A percentile compares a stretch with the other conserved stretches of the same genome.
Evolutionary conservation across 768 basidiomycete genomes (phyloP).

Genomic region (Suillus cothurnatus): DNA sequence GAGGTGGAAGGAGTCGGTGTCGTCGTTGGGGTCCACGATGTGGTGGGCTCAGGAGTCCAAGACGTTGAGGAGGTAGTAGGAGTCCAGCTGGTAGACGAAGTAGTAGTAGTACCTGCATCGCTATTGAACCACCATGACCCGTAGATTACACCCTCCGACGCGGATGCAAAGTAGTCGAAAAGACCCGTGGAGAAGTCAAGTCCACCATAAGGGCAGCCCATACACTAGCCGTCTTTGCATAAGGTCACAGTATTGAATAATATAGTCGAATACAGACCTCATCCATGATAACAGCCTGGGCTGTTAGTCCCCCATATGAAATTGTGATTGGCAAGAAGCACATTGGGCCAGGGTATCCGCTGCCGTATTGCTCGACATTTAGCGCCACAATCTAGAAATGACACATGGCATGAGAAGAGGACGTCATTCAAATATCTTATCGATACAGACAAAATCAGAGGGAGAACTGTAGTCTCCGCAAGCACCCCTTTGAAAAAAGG

Average conservation of each 20-base stretch:
- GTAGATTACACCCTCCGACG: constrained; percentile 54
- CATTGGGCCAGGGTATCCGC: constrained; percentile 61
- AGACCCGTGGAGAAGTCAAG: constrained; percentile 71
- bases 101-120: constrained; percentile 37
- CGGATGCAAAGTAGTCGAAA: constrained; percentile 60
- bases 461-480: constrained; percentile 46
- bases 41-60: constrained; percentile 17
- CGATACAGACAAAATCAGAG: constrained; percentile 47
- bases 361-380: constrained; percentile 55
- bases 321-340: constrained; percentile 68
- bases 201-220: constrained; percentile 62
- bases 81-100: constrained; percentile 24
- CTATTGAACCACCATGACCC: constrained; percentile 61
- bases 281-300: constrained; percentile 62
- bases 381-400: constrained; percentile 53
- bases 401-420: constrained; percentile 1
- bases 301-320: constrained; percentile 58
- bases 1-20: constrained; percentile 12
- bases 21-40: constrained; percentile 16
- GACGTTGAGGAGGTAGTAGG: constrained; percentile 25
- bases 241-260: constrained; percentile 6
- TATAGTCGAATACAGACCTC: constrained; percentile 41
- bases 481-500: constrained; percentile 47
- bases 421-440: neutral
- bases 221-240: constrained; percentile 47